Percentiles rank a stretch among this genome's conserved stretches.
phyloP scores from a whole-genome alignment of 1,284 basidiomycete genomes.

The Ganoderma sp. region DNA sequence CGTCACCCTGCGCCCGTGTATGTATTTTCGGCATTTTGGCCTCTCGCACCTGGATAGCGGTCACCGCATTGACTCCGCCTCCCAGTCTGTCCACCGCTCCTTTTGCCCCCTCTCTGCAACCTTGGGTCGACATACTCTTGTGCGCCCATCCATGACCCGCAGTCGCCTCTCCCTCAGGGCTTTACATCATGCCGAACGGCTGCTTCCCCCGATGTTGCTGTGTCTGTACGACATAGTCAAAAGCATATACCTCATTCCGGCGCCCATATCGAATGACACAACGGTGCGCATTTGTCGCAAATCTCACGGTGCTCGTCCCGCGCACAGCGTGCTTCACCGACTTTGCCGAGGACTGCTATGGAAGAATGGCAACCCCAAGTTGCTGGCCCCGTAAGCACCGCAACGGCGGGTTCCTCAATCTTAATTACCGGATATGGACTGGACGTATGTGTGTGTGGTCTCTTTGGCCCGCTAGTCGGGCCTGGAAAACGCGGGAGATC shows the following conservation, averaged over 20 bases:
- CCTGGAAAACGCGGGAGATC: constrained; percentile 2
- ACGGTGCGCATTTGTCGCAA: background rate
- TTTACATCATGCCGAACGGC: background rate
- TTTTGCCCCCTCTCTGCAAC: background rate
- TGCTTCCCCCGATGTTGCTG: background rate
- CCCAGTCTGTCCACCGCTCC: background rate
- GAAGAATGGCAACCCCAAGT: background rate
- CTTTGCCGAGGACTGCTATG: background rate
- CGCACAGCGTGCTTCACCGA: background rate
- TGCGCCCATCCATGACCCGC: background rate
- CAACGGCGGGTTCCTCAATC: background rate
- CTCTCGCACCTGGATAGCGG: background rate
- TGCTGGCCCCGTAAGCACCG: background rate
- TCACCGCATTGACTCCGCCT: background rate
- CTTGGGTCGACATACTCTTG: background rate
- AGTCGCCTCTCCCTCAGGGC: background rate
- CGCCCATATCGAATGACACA: constrained; percentile 15
- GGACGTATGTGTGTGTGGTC: constrained; percentile 2
- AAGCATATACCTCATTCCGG: constrained; percentile 5
- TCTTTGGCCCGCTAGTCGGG: constrained; percentile 7
- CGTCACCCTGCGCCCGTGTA: background rate
- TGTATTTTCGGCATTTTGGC: background rate
- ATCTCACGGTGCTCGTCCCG: background rate
- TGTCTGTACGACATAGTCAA: background rate
- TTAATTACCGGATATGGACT: background rate